Evolutionary conservation across 768 basidiomycete genomes (phyloP).

Genomic region (Lanmaoa pseudosensibilis): DNA sequence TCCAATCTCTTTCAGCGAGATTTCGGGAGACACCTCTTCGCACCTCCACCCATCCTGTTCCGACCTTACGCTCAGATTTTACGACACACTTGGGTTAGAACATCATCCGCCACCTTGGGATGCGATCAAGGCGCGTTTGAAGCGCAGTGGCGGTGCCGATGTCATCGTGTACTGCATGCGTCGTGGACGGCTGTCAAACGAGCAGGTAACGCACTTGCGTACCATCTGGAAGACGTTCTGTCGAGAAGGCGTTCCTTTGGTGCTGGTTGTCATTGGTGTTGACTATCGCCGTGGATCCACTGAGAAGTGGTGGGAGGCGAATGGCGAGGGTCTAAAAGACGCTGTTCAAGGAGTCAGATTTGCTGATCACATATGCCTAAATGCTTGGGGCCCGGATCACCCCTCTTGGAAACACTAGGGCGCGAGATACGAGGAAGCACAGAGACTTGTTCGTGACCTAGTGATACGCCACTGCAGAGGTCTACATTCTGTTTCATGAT

Average conservation of each 20-base stretch:
- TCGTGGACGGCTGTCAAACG: constrained; percentile 34
- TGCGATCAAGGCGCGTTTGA: constrained; percentile 13
- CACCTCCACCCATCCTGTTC: background rate
- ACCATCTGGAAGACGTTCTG: constrained; percentile 27
- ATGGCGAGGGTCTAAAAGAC: constrained; percentile 8
- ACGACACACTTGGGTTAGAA: constrained; percentile 25
- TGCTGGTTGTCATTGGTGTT: constrained; percentile 17
- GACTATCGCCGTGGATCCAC: constrained; percentile 20
- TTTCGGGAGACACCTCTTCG: background rate
- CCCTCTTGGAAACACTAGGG: constrained; percentile 21
- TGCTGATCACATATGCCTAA: constrained; percentile 19
- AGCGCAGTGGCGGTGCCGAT: constrained; percentile 12
- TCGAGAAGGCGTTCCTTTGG: constrained; percentile 9
- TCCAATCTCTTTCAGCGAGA: background rate
- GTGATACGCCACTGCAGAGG: constrained; percentile 13
- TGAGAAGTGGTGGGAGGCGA: constrained; percentile 21
- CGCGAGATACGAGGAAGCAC: constrained; percentile 19
- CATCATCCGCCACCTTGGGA: constrained; percentile 14
- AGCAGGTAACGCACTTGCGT: constrained; percentile 32
- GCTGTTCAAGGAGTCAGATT: constrained; percentile 10
- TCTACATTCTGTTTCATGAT: constrained; percentile 7
- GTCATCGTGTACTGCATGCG: constrained; percentile 40
- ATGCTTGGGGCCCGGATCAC: constrained; percentile 13
- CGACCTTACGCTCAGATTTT: constrained; percentile 8
- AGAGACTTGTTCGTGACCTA: constrained; percentile 11